Evolutionary conservation across 202 grass and related monocot genomes (phyloP).

Genomic region (Elaeis oleifera): DNA sequence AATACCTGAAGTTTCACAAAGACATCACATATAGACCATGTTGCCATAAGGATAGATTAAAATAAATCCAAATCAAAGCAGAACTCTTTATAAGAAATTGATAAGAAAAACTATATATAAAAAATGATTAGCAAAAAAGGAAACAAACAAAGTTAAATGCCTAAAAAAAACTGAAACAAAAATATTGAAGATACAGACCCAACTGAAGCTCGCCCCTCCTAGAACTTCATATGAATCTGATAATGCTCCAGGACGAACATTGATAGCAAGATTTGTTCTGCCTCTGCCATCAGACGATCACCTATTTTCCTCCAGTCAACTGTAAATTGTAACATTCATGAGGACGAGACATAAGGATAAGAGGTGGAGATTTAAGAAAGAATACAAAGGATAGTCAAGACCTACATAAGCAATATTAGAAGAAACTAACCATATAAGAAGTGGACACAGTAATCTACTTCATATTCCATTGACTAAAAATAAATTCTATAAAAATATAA

Average conservation of each 20-base stretch:
- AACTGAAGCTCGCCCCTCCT: constrained; percentile 98
- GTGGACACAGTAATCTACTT: too few relatives aligned
- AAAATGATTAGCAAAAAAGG: neutral
- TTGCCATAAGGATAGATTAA: too few relatives aligned
- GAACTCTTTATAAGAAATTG: neutral
- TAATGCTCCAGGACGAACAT: constrained; percentile 93
- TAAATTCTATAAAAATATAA: too few relatives aligned
- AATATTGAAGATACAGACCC: constrained; percentile 36
- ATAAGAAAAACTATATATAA: neutral
- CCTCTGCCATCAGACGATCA: constrained; percentile 71
- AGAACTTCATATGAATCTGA: constrained; percentile 99
- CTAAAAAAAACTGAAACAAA: neutral
- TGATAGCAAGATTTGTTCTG: constrained; percentile 98
- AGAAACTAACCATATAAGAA: too few relatives aligned
- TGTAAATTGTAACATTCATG: constrained; percentile 32
- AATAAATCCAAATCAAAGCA: too few relatives aligned
- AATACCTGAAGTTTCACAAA: constrained; percentile 50
- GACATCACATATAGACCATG: neutral
- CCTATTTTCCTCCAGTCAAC: constrained; percentile 97
- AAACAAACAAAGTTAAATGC: too few relatives aligned
- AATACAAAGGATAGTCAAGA: neutral
- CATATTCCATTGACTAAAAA: too few relatives aligned
- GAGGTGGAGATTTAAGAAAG: neutral
- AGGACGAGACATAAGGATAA: constrained; percentile 4
- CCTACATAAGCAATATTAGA: too few relatives aligned